phyloP scores from a whole-genome alignment of 306 rosid genomes.

The Lablab purpureus region DNA sequence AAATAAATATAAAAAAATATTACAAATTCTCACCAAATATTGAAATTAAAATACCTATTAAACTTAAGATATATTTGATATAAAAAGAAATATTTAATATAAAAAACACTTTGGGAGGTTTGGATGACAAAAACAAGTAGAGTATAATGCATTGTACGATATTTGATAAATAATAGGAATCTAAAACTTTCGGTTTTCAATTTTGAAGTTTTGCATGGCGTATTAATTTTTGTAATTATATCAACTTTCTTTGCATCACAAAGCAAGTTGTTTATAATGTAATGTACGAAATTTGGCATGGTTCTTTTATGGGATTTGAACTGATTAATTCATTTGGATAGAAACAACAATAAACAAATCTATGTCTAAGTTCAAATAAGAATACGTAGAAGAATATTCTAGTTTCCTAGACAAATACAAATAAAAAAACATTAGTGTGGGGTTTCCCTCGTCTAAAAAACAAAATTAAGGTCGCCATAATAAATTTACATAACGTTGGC shows the following conservation, averaged over 20 bases:
- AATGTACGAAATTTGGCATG: not conserved
- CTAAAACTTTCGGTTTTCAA: not conserved
- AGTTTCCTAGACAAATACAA: conserved; percentile 24
- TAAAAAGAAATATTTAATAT: too few species aligned
- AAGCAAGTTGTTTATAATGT: conserved; percentile 27
- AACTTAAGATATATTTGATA: too few species aligned
- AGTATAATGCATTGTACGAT: too few species aligned
- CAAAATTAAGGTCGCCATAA: conserved; percentile 6
- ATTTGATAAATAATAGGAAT: not conserved
- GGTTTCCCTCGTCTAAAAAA: conserved; percentile 3
- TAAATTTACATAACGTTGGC: not conserved
- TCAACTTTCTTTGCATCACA: not conserved
- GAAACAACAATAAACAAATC: not conserved
- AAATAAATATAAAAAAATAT: too few species aligned
- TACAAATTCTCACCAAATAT: too few species aligned
- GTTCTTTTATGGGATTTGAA: conserved; percentile 25
- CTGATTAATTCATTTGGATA: conserved; percentile 22
- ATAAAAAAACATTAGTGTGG: not conserved
- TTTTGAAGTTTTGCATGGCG: conserved; percentile 19
- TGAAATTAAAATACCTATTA: too few species aligned
- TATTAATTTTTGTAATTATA: conserved; percentile 30
- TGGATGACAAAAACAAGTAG: too few species aligned
- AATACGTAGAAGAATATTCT: conserved; percentile 30
- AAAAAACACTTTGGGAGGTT: too few species aligned
- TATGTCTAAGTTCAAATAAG: not conserved